phyloP scores from a whole-genome alignment of 371 early-diverging fungal species.

The Batrachochytrium dendrobatidis region DNA sequence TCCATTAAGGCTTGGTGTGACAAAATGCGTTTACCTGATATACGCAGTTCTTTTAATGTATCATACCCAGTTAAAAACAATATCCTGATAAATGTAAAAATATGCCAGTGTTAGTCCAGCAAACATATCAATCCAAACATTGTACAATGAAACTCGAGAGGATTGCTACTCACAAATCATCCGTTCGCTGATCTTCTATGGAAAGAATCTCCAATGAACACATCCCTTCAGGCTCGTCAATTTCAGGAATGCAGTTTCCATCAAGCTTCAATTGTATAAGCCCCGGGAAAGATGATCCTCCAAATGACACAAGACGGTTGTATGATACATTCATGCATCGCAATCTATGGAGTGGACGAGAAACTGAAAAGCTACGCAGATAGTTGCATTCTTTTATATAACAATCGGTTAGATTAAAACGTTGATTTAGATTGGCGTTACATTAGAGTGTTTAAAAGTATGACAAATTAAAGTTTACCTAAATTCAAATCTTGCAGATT shows the following conservation, averaged over 20 bases:
- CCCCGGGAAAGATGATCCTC: constrained; percentile 9
- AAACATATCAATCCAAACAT: too few relatives aligned
- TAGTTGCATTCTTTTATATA: constrained; percentile 12
- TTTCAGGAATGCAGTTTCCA: constrained; percentile 6
- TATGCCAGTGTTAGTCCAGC: too few relatives aligned
- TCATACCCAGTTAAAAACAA: too few relatives aligned
- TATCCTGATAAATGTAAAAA: too few relatives aligned
- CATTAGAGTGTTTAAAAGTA: background rate
- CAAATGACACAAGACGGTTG: constrained; percentile 9
- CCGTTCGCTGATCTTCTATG: constrained; percentile 5
- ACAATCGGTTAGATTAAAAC: too few relatives aligned
- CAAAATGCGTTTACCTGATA: too few relatives aligned
- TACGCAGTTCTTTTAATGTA: too few relatives aligned
- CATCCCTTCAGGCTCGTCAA: constrained; percentile 5
- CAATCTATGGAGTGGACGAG: constrained; percentile 2
- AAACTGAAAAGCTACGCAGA: background rate
- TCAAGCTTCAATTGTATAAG: constrained; percentile 8
- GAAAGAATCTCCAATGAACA: constrained; percentile 7
- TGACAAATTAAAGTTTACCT: constrained; percentile 10
- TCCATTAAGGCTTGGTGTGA: too few relatives aligned
- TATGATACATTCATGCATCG: constrained; percentile 6
- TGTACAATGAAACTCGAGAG: too few relatives aligned
- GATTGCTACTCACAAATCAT: too few relatives aligned
- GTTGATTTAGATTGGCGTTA: too few relatives aligned
- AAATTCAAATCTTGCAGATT: constrained; percentile 12